phyloP scores from a whole-genome alignment of 2,329 filamentous ascomycete genomes.

The Diaporthe sp. region DNA sequence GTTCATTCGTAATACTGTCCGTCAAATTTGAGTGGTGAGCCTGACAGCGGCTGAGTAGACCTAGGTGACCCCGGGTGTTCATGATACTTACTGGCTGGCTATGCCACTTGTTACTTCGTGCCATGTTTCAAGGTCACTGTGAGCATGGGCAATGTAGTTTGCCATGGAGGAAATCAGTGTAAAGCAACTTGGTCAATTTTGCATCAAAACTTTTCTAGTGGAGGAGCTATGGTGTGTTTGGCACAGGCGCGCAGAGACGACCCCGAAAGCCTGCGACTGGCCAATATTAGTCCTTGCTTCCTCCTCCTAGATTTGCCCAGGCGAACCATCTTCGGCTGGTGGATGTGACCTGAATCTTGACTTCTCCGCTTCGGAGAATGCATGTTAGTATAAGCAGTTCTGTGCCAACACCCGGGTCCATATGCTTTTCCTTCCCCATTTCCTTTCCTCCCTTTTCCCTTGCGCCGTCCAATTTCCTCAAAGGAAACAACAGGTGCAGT shows the following conservation, averaged over 20 bases:
- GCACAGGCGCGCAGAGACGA: neutral
- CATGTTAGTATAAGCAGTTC: neutral
- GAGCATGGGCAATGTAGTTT: too few species aligned
- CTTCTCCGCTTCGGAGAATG: neutral
- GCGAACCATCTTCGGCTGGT: neutral
- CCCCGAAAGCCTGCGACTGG: neutral
- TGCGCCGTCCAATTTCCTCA: neutral
- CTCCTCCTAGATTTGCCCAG: neutral
- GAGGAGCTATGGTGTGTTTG: neutral
- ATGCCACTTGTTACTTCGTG: too few species aligned
- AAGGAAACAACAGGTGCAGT: too few species aligned
- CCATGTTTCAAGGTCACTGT: too few species aligned
- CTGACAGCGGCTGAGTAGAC: neutral
- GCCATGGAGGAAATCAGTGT: neutral
- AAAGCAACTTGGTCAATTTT: neutral
- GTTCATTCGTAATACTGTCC: neutral
- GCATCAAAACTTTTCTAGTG: neutral
- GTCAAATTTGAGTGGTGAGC: neutral
- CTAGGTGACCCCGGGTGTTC: too few species aligned
- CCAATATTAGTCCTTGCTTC: neutral
- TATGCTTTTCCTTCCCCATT: neutral
- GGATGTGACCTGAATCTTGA: neutral
- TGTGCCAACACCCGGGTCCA: neutral
- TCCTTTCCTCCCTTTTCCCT: too few species aligned
- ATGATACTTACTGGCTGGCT: too few species aligned